phyloP scores from a whole-genome alignment of 306 rosid genomes.

The Acacia crassicarpa region DNA sequence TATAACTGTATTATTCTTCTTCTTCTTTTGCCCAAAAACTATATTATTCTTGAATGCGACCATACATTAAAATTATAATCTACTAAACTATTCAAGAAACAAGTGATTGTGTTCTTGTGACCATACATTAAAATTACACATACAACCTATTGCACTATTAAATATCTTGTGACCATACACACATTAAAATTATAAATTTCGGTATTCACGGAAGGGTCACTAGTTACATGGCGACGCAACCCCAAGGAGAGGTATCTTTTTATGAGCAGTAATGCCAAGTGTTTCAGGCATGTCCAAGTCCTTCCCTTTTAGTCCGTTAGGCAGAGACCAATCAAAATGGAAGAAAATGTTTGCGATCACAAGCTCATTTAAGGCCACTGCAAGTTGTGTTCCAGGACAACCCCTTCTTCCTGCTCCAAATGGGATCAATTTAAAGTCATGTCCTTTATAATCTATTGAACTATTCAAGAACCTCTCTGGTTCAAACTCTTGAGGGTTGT shows the following conservation, averaged over 20 bases:
- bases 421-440: conserved; percentile 21
- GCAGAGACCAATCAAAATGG: conserved; percentile 27
- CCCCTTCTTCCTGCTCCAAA: conserved; percentile 31
- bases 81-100: too few relatives aligned
- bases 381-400: conserved; percentile 9
- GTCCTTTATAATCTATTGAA: conserved; percentile 23
- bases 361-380: neutral
- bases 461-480: conserved; percentile 28
- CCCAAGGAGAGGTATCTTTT: conserved; percentile 14
- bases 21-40: too few relatives aligned
- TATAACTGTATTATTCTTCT: too few relatives aligned
- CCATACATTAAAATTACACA: too few relatives aligned
- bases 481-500: neutral
- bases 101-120: too few relatives aligned
- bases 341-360: conserved; percentile 13
- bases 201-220: neutral
- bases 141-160: too few relatives aligned
- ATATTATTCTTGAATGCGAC: too few relatives aligned
- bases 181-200: too few relatives aligned
- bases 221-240: neutral
- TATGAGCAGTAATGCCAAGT: neutral
- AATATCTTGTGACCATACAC: too few relatives aligned
- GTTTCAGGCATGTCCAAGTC: conserved; percentile 10
- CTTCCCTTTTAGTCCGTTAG: neutral
- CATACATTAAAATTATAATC: too few relatives aligned